These are phyloP conservation scores for Euptelea pleiosperma DNA, from an alignment of 164 flowering plant genomes.

Conservation along the genomic window DNA sequence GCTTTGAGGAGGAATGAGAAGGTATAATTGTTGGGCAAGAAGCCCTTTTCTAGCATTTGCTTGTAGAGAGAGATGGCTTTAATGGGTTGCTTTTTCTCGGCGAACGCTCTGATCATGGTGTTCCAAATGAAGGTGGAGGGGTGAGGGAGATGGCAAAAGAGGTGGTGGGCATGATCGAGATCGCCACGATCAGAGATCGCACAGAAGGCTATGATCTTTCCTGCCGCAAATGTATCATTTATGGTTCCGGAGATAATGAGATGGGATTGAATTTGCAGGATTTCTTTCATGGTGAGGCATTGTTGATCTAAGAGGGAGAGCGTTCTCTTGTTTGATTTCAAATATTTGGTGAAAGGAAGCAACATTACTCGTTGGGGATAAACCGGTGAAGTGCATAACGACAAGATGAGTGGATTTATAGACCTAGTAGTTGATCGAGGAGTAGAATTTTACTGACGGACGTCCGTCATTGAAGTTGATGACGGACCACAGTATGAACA, in stretches of 20 bases:
- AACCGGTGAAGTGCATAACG: too few relatives aligned
- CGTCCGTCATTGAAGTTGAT: too few relatives aligned
- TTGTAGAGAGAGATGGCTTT: constrained; percentile 35
- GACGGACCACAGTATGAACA: too few relatives aligned
- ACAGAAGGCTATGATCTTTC: constrained; percentile 44
- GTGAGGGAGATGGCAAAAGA: constrained; percentile 35
- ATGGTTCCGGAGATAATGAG: constrained; percentile 46
- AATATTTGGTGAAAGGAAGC: constrained; percentile 15
- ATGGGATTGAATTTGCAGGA: constrained; percentile 62
- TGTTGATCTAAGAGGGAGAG: constrained; percentile 42
- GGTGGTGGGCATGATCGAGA: constrained; percentile 32
- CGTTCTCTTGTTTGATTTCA: constrained; percentile 39
- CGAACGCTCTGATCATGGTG: constrained; percentile 45
- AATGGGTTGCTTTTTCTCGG: constrained; percentile 31
- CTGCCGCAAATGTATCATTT: constrained; percentile 41
- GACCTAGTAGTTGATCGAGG: too few relatives aligned
- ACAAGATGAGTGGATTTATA: too few relatives aligned
- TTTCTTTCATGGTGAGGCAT: constrained; percentile 36
- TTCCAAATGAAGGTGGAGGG: constrained; percentile 57
- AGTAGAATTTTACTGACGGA: too few relatives aligned
- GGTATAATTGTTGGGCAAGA: constrained; percentile 65
- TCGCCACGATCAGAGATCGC: constrained; percentile 30
- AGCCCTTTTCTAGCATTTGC: constrained; percentile 34
- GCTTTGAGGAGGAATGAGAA: constrained; percentile 62
- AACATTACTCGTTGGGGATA: constrained; percentile 15